Percentiles rank a stretch among this genome's conserved stretches.
Evolutionary conservation across 805 yeast genomes (phyloP).

Genomic region (Yamadazyma insecticola): DNA sequence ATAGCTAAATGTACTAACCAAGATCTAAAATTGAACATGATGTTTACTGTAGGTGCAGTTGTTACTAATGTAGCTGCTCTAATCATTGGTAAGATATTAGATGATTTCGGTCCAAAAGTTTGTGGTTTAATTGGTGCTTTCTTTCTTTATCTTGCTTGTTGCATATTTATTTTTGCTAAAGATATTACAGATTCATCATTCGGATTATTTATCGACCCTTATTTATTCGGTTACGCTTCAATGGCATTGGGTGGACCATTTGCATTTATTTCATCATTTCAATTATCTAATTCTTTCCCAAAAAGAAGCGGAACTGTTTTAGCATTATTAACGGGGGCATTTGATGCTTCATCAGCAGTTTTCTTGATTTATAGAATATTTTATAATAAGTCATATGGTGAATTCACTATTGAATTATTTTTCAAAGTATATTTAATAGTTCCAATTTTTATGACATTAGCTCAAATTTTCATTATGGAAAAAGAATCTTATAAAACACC

Average conservation of each 20-base stretch:
- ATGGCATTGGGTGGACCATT: conserved; percentile 60
- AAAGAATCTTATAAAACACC: conserved; percentile 44
- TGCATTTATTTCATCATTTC: conserved; percentile 52
- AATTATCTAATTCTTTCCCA: conserved; percentile 54
- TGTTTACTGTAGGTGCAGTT: conserved; percentile 56
- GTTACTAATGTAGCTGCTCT: conserved; percentile 52
- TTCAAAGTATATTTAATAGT: conserved; percentile 45
- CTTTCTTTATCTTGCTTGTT: conserved; percentile 42
- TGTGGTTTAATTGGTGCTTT: conserved; percentile 51
- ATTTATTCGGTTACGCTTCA: conserved; percentile 45
- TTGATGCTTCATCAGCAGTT: conserved; percentile 55
- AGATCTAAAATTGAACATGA: conserved; percentile 52
- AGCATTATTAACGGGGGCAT: conserved; percentile 55
- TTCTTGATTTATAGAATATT: conserved; percentile 44
- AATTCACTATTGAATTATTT: conserved; percentile 39
- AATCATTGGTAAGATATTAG: conserved; percentile 46
- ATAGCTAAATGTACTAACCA: conserved; percentile 46
- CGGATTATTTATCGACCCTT: conserved; percentile 40
- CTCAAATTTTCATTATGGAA: conserved; percentile 47
- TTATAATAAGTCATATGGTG: conserved; percentile 26
- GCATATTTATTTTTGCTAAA: conserved; percentile 41
- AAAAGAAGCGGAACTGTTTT: conserved; percentile 47
- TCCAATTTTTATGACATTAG: conserved; percentile 45
- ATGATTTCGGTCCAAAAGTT: conserved; percentile 46
- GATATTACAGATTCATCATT: conserved; percentile 12